Evolutionary conservation across 202 grass and related monocot genomes (phyloP).

Genomic region (Saccharum hybrid): DNA sequence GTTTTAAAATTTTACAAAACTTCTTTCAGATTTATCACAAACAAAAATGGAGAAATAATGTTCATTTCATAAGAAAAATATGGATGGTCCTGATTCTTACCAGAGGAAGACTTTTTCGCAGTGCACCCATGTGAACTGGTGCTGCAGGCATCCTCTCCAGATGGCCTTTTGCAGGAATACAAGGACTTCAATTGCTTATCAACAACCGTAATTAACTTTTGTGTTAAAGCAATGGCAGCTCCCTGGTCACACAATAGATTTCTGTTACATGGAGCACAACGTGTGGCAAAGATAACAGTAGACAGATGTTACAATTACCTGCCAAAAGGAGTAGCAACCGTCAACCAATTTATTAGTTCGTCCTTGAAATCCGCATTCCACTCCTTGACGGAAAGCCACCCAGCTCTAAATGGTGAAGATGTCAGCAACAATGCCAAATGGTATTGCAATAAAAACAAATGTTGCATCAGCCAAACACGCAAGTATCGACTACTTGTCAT

Average conservation of each 20-base stretch:
- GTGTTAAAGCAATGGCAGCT: slow-evolving; percentile 75
- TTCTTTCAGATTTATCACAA: neutral
- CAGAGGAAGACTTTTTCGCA: slow-evolving; percentile 28
- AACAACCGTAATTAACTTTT: slow-evolving; percentile 67
- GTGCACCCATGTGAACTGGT: slow-evolving; percentile 39
- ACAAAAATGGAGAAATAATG: neutral
- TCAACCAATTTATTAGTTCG: slow-evolving; percentile 96
- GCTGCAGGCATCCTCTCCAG: slow-evolving; percentile 26
- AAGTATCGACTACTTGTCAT: neutral
- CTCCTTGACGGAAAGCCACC: slow-evolving; percentile 86
- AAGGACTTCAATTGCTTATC: slow-evolving; percentile 54
- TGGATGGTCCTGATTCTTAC: slow-evolving; percentile 29
- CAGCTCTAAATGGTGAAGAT: slow-evolving; percentile 58
- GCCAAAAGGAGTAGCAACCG: slow-evolving; percentile 99
- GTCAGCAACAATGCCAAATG: neutral
- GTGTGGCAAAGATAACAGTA: slow-evolving; percentile 33
- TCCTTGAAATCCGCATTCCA: slow-evolving; percentile 97
- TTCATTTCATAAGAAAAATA: slow-evolving; percentile 15
- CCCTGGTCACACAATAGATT: slow-evolving; percentile 56
- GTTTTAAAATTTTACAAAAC: neutral
- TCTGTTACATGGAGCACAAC: slow-evolving; percentile 34
- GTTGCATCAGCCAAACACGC: neutral
- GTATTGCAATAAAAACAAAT: slow-evolving; percentile 33
- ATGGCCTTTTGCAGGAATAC: slow-evolving; percentile 42
- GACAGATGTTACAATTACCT: slow-evolving; percentile 59